A percentile compares a stretch with the other conserved stretches of the same genome.
Conservation (phyloP, 352 stramenopile genomes). For the Globisporangium carolinianum region DNA sequence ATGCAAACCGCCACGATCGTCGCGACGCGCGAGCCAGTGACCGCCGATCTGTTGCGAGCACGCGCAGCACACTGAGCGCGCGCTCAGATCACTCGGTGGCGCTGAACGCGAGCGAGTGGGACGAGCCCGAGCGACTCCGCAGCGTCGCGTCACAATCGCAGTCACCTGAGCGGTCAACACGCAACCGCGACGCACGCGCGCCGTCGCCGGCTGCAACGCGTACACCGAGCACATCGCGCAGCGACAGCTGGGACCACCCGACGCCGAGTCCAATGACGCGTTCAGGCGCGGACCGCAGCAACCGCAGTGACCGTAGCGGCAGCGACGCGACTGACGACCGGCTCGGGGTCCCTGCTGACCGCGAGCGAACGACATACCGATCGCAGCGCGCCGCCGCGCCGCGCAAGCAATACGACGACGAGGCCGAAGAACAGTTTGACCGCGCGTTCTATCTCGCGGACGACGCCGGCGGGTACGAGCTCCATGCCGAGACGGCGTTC, state of each 20-base stretch:
- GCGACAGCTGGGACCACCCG: conserved; percentile 29
- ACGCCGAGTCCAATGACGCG: conserved; percentile 35
- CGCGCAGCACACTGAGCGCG: conserved; percentile 15
- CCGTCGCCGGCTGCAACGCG: not conserved
- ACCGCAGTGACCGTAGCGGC: conserved; percentile 4
- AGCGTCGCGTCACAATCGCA: conserved; percentile 25
- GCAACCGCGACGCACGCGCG: not conserved
- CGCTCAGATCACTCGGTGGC: conserved; percentile 23
- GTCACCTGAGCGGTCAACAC: conserved; percentile 2
- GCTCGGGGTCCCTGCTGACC: too few relatives aligned
- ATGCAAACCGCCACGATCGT: too few relatives aligned
- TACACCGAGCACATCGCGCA: conserved; percentile 23
- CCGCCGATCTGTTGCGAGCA: conserved; percentile 9
- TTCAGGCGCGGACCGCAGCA: conserved; percentile 1
- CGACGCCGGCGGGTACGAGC: conserved; percentile 56
- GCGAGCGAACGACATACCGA: conserved; percentile 2
- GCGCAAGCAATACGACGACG: conserved; percentile 77
- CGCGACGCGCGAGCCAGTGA: not conserved
- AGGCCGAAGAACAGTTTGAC: conserved; percentile 91
- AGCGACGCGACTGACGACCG: conserved; percentile 8
- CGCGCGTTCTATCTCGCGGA: conserved; percentile 95
- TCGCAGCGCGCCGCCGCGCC: conserved; percentile 18
- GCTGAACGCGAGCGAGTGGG: conserved; percentile 68
- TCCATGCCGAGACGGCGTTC: conserved; percentile 79
- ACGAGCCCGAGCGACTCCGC: conserved; percentile 58